phyloP scores from a whole-genome alignment of 208 protist genomes.

The Trypanosoma vivax region DNA sequence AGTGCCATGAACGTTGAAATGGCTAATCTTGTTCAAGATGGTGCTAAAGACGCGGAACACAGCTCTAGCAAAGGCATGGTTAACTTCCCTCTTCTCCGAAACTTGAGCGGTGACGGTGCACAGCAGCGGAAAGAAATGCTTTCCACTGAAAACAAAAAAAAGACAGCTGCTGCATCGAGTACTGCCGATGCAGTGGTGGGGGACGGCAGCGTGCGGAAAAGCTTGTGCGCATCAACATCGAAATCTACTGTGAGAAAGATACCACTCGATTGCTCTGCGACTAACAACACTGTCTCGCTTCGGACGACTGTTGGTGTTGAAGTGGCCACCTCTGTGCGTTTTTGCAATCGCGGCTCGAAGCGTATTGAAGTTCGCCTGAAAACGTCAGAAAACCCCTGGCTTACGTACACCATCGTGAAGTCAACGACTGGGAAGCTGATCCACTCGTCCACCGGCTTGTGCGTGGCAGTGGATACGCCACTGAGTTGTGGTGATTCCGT shows the following conservation, averaged over 20 bases:
- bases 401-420: conserved; percentile 33
- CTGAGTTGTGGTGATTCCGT: conserved; percentile 78
- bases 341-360: conserved; percentile 62
- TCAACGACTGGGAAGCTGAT: conserved; percentile 32
- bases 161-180: not conserved
- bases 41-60: too few relatives aligned
- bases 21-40: too few relatives aligned
- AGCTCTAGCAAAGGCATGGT: too few relatives aligned
- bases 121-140: not conserved
- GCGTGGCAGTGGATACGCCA: conserved; percentile 7
- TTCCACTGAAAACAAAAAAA: not conserved
- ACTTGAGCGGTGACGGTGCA: not conserved
- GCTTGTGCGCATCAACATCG: too few relatives aligned
- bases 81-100: too few relatives aligned
- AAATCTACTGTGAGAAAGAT: not conserved
- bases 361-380: conserved; percentile 53
- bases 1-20: too few relatives aligned
- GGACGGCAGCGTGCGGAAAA: too few relatives aligned
- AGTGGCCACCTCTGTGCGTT: conserved; percentile 35
- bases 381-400: conserved; percentile 61
- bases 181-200: not conserved
- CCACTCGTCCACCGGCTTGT: not conserved
- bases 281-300: conserved; percentile 28
- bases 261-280: conserved; percentile 51
- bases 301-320: conserved; percentile 26